These are phyloP conservation scores for Immersiporthe knoxdaviesiana DNA, from an alignment of 2,329 filamentous ascomycete species.

Conservation along the genomic window DNA sequence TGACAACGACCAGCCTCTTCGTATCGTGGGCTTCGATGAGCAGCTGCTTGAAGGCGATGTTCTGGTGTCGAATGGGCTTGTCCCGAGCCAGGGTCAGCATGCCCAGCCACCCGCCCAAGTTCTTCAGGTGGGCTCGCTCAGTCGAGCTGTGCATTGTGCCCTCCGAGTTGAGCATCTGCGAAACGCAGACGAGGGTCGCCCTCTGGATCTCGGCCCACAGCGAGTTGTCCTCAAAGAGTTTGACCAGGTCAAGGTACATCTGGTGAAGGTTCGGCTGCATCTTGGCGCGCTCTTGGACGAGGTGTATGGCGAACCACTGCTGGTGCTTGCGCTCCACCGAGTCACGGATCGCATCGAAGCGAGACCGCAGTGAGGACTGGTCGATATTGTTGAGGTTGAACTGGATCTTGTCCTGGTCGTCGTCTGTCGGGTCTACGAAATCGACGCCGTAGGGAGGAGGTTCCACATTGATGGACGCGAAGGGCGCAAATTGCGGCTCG, in stretches of 20 bases:
- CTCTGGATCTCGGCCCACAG: conserved; percentile 89
- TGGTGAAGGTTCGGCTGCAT: conserved; percentile 96
- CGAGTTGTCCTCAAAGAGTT: conserved; percentile 75
- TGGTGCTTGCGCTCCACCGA: conserved; percentile 80
- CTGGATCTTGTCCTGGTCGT: conserved; percentile 88
- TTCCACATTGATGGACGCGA: conserved; percentile 78
- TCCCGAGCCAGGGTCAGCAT: conserved; percentile 90
- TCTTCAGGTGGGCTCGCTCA: conserved; percentile 88
- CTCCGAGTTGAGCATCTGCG: conserved; percentile 88
- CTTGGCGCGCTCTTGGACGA: conserved; percentile 95
- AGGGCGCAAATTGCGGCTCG: conserved; percentile 65
- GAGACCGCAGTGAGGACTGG: conserved; percentile 81
- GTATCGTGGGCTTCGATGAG: conserved; percentile 93
- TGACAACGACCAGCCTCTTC: conserved; percentile 86
- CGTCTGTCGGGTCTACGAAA: conserved; percentile 82
- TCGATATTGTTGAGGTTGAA: conserved; percentile 98
- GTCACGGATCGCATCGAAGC: conserved; percentile 79
- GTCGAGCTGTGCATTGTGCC: conserved; percentile 80
- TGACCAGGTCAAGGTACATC: conserved; percentile 87
- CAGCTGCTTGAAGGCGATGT: conserved; percentile 95
- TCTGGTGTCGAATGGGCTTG: conserved; percentile 93
- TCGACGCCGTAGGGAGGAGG: conserved; percentile 63
- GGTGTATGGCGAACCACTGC: conserved; percentile 94
- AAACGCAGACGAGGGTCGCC: conserved; percentile 87
- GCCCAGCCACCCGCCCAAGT: conserved; percentile 90